Evolutionary conservation across 176 grass and related monocot genomes (phyloP), one percentile per base, ranked within the genome.

Genomic region (Avena sativa): DNA sequence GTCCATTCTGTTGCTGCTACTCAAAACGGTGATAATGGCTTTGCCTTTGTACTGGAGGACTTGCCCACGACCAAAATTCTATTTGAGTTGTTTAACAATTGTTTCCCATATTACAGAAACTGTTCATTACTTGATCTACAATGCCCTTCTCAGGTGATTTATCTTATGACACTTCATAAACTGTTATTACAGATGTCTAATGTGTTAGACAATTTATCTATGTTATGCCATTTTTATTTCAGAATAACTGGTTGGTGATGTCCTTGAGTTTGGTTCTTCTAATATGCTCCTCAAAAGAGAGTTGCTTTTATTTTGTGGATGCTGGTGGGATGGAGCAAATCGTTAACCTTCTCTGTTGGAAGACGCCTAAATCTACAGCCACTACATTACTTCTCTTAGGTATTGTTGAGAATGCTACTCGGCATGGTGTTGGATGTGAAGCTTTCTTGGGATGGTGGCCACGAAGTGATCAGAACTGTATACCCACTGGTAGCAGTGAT

Each of bases 361-460:
- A 92, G 79, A 89, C 83, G 7, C 78, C 89, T 79, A 92, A 91
- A 57, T 98, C 93, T 67, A 86, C 90, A 69, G 90, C 89, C 79
- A 84, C 90, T 30, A 90, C 88, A 78, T 83, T 98, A 86, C 90
- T 98, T 75, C 79, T 98, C 48, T 81, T 98, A 75, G 86, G 91
- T 84, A 87, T 98, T 88, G 73, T 95, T 60, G 96, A 98, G 57
- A 89, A 82, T 89, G 90, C 86, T 80, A 95, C 96, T 64, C 88
- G 90, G 20, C 85, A 95, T 88, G 84, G 82, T 79, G 86, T 95
- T 89, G 96, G 96, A 88, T 98, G 96, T 82, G 96, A 95, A 87
- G 86, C 93, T 43, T 98, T 95, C 86, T 87, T 98, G 86, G 96
- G 96, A 79, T 95, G 96, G 93, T 94, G 90, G 92, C 93, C 88